A percentile compares a stretch with the other conserved stretches of the same genome.
phyloP scores from a whole-genome alignment of 2,329 filamentous ascomycete species.

The Gnomoniopsis smithogilvyi region DNA sequence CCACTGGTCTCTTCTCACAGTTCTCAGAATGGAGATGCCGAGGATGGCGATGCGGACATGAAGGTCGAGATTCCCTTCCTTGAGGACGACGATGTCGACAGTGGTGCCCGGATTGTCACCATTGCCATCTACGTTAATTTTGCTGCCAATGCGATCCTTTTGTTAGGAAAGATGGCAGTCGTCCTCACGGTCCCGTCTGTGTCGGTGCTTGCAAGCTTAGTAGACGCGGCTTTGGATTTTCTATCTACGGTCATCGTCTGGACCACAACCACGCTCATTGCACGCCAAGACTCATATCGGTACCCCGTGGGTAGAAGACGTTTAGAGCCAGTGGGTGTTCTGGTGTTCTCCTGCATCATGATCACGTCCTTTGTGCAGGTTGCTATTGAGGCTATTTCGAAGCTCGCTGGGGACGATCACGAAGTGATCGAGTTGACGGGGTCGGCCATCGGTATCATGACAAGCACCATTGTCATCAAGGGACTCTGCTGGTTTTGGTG shows the following conservation, averaged over 20 bases:
- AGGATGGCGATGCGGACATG: constrained; percentile 42
- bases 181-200: constrained; percentile 76
- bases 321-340: constrained; percentile 74
- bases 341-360: constrained; percentile 84
- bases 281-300: constrained; percentile 67
- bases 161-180: constrained; percentile 74
- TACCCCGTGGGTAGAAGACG: constrained; percentile 74
- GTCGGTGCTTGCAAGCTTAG: constrained; percentile 75
- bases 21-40: constrained; percentile 41
- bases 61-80: constrained; percentile 65
- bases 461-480: constrained; percentile 77
- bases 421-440: constrained; percentile 69
- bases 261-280: constrained; percentile 72
- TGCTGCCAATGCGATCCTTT: constrained; percentile 69
- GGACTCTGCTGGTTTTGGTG: constrained; percentile 84
- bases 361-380: constrained; percentile 82
- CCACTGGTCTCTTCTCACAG: constrained; percentile 53
- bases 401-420: constrained; percentile 59
- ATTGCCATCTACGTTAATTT: constrained; percentile 87
- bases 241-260: constrained; percentile 79
- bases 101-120: constrained; percentile 72
- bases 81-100: constrained; percentile 70
- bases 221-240: constrained; percentile 78
- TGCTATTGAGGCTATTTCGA: constrained; percentile 64
- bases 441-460: constrained; percentile 77